phyloP scores from a whole-genome alignment of 148 eudicot species.

The Silene uniflora region DNA sequence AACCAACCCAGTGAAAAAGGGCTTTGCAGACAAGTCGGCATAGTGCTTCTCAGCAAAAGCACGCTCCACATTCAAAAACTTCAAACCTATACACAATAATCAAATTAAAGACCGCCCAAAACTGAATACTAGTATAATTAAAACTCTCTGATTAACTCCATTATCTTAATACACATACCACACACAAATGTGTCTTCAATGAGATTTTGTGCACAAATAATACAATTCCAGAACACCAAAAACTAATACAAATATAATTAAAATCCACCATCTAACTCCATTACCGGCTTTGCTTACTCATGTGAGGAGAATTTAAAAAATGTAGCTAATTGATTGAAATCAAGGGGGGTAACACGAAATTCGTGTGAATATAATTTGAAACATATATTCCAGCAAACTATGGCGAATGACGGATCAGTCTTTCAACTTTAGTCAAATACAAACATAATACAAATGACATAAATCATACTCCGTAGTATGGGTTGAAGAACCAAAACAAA shows the following conservation, averaged over 20 bases:
- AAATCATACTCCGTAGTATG: background rate
- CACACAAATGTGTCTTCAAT: too few species aligned
- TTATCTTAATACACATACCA: too few species aligned
- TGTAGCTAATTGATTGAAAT: background rate
- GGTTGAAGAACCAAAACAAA: background rate
- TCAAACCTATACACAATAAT: slow-evolving; percentile 48
- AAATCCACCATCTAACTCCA: background rate
- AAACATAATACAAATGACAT: background rate
- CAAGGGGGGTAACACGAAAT: background rate
- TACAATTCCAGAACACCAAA: background rate
- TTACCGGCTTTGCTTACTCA: background rate
- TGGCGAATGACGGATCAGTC: background rate
- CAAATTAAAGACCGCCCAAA: slow-evolving; percentile 1
- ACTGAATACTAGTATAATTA: background rate
- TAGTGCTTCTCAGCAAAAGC: slow-evolving; percentile 85
- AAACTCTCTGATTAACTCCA: too few species aligned
- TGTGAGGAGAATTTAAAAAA: background rate
- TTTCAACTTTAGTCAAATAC: background rate
- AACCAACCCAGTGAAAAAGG: slow-evolving; percentile 77
- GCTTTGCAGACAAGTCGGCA: slow-evolving; percentile 77
- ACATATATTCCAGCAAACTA: background rate
- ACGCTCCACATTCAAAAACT: slow-evolving; percentile 63
- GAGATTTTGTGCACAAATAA: too few species aligned
- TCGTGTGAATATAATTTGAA: background rate
- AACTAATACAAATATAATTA: background rate